Base-by-base conservation (phyloP, 1,139 yeast genomes). In the Petasospora fabianii region DNA sequence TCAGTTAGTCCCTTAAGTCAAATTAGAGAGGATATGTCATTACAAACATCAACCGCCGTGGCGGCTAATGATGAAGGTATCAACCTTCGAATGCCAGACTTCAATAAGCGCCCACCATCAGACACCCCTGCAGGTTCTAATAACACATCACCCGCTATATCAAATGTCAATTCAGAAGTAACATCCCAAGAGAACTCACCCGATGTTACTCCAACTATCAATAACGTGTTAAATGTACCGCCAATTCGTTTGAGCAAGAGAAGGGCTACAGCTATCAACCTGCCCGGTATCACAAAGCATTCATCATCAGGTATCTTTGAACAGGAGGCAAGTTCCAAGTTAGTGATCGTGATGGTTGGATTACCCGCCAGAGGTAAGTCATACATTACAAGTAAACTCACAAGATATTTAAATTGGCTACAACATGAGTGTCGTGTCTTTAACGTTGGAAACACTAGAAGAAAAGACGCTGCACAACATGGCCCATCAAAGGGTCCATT, bases 261-360 rank as follows among this genome's bases (percentile, higher is more conserved):
- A 26, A 51, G 75, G 32, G 84, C 92, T 0, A 84, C 95, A 19
- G 87, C 96, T 0, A 72, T 90, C 38, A 95, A 88, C 54, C 87
- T 90, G 10, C 97, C 97, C 0, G 97, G 97, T 2, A 84, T 88
- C 51, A 88, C 97, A 0, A 75, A 86, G 32, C 77, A 77, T 3
- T 78, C 90, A 0, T 82, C 90, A 2, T 75, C 79, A 15, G 43
- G 46, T 13, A 30, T 36, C 20, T 21, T 32, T 2, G 46, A 41
- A 13, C 35, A 37, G 19, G 66, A 81, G 75, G 59, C 64, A 4
- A 92, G 90, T 3, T 80, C 94, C 6, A 86, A 86, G 58, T 67
- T 90, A 39, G 96, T 90, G 16, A 87, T 90, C 49, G 95, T 92
- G 19, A 86, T 87, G 96, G 95, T 88, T 12, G 97, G 97, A 0